phyloP scores from a whole-genome alignment of 2,329 filamentous ascomycete genomes.

The Westerdykella sp. region DNA sequence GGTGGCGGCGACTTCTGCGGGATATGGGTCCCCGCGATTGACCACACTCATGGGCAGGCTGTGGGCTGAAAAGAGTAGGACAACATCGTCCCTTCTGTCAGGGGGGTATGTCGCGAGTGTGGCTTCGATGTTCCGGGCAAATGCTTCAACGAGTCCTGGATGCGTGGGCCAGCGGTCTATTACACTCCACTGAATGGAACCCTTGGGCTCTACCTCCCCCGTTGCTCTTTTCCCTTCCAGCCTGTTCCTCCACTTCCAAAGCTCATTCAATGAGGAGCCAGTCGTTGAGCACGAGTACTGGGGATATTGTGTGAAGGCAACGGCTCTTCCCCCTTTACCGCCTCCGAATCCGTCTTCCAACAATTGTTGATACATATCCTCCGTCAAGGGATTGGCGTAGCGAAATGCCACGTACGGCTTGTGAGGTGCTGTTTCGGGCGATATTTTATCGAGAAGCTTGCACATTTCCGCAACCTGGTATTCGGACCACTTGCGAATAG shows the following conservation, averaged over 20 bases:
- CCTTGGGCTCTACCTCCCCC: slow-evolving; percentile 49
- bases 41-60: slow-evolving; percentile 96
- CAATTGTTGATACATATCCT: slow-evolving; percentile 81
- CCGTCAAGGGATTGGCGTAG: slow-evolving; percentile 87
- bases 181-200: slow-evolving; percentile 88
- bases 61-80: slow-evolving; percentile 90
- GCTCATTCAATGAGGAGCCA: slow-evolving; percentile 88
- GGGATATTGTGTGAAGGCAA: slow-evolving; percentile 96
- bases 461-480: slow-evolving; percentile 93
- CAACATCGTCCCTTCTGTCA: slow-evolving; percentile 70
- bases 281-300: slow-evolving; percentile 98
- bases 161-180: slow-evolving; percentile 98
- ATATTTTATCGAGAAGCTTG: slow-evolving; percentile 87
- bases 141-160: slow-evolving; percentile 79
- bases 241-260: slow-evolving; percentile 93
- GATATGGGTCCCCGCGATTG: slow-evolving; percentile 93
- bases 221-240: slow-evolving; percentile 69
- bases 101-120: slow-evolving; percentile 78
- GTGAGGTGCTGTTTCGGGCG: slow-evolving; percentile 88
- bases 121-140: slow-evolving; percentile 85
- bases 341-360: slow-evolving; percentile 85
- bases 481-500: slow-evolving; percentile 97
- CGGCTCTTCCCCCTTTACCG: slow-evolving; percentile 83
- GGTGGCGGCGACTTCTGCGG: slow-evolving; percentile 89
- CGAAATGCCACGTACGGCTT: slow-evolving; percentile 97